Base-by-base conservation (phyloP, 2,329 filamentous ascomycete genomes). In the Aureobasidium sp. region DNA sequence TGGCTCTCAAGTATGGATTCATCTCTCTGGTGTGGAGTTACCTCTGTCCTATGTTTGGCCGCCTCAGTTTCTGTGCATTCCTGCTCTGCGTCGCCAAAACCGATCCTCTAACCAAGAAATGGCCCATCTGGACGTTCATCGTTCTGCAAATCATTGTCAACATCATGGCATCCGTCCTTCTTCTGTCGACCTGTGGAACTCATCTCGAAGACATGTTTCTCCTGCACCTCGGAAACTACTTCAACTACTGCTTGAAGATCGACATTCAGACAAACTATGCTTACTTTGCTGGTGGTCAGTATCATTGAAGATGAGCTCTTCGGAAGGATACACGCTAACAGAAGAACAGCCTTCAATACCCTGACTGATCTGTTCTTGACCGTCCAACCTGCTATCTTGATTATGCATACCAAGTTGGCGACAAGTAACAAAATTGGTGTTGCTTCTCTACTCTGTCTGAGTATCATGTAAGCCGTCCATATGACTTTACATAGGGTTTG, bases 311-410 rank as follows among this genome's bases (percentile, higher is more conserved):
- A 51, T 25, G 27, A 15, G 12, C n/a, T 5, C 4, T 2, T 2
- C 7, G 6, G 3, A 15, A 22, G 22, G 39, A 25, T 20, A 22
- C 1, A 20, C 34, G 12, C 52, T 56, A 6, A 64, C 66, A 17
- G 63, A 66, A 47, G 65, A 47, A 11, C 66, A n/a, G 61, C 68
- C 5, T 66, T 70, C 59, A 72, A 72, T 55, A 70, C 69, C 25
- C 2, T 69, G 3, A 71, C 69, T 3, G 70, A 72, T 39, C 41
- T 66, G 20, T 72, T 67, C 61, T 56, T 72, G 37, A 69, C 70
- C 3, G 52, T 67, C 12, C 52, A 70, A 7, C 70, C 70, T 7
- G 70, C 69, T 1, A 45, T 72, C 5, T 56, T 72, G 25, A 70
- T 72, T n/a, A 58, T 67, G 37, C 68, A 69, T 48, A 68, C 69